These are phyloP conservation scores for Colletotrichum chrysophilum DNA, from an alignment of 2,329 filamentous ascomycete species.

Conservation along the genomic window DNA sequence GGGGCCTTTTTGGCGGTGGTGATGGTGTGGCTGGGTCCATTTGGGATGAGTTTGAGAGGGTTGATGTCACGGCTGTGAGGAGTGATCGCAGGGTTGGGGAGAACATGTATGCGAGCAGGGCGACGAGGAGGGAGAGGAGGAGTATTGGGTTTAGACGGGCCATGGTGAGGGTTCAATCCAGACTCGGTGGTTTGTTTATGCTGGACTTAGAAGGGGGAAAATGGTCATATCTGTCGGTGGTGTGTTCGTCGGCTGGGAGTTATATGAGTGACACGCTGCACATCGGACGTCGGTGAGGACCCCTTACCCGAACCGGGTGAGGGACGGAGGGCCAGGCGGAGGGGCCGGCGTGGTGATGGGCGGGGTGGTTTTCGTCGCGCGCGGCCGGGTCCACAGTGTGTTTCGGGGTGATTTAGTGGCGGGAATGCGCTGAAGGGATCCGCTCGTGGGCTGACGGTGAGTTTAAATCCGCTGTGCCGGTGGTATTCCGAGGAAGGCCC, in stretches of 20 bases:
- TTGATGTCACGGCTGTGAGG: background rate
- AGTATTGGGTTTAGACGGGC: background rate
- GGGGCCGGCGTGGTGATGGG: background rate
- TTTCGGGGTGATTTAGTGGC: background rate
- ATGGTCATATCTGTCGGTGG: fast-evolving
- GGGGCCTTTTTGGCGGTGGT: background rate
- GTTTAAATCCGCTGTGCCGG: background rate
- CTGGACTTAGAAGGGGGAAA: background rate
- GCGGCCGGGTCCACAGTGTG: constrained; percentile 11
- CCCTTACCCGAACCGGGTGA: background rate
- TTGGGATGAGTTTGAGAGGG: background rate
- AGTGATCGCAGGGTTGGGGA: background rate
- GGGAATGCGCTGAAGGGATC: background rate
- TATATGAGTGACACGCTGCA: background rate
- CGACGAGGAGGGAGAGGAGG: background rate
- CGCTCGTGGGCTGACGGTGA: background rate
- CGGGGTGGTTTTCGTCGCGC: constrained; percentile 13
- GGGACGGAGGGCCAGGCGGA: background rate
- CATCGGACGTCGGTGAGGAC: background rate
- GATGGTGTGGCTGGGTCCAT: background rate
- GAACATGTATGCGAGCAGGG: background rate
- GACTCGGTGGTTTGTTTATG: background rate
- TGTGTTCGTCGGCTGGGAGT: background rate
- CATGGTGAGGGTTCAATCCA: background rate
- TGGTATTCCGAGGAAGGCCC: background rate